phyloP scores from a whole-genome alignment of 768 basidiomycete genomes.

The Saitozyma sp. region DNA sequence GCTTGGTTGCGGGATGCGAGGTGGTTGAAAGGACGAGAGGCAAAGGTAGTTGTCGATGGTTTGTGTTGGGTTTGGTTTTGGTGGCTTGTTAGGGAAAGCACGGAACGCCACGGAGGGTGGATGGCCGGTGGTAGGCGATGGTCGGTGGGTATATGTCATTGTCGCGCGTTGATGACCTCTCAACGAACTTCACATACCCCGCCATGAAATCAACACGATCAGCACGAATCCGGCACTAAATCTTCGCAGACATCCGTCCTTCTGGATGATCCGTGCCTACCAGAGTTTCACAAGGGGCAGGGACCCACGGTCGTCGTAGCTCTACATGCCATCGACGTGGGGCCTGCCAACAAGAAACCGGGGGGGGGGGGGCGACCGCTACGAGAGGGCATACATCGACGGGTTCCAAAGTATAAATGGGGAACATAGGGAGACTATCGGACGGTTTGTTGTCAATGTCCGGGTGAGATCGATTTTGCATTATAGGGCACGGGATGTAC shows the following conservation, averaged over 20 bases:
- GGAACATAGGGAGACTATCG: conserved; percentile 18
- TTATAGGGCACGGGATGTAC: not conserved
- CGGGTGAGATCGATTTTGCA: conserved; percentile 11
- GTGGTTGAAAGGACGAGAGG: too few species aligned
- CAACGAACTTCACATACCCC: too few species aligned
- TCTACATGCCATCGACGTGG: not conserved
- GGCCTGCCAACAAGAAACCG: not conserved
- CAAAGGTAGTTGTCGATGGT: too few species aligned
- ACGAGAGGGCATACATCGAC: conserved; percentile 18
- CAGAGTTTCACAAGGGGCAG: conserved; percentile 19
- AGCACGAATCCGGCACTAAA: too few species aligned
- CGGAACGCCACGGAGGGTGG: too few species aligned
- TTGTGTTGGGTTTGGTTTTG: too few species aligned
- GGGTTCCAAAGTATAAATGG: conserved; percentile 21
- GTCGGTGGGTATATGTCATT: too few species aligned
- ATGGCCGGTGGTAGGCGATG: too few species aligned
- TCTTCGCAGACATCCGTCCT: not conserved
- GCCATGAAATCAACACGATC: too few species aligned
- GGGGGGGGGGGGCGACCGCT: conserved; percentile 9
- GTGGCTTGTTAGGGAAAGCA: too few species aligned
- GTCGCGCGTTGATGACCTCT: too few species aligned
- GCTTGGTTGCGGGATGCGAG: too few species aligned
- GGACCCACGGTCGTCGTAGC: conserved; percentile 14
- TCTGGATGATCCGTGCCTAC: conserved; percentile 14
- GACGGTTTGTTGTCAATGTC: conserved; percentile 29